Conservation (phyloP, 176 grass and related monocot species). For the Aegilops longissima region DNA sequence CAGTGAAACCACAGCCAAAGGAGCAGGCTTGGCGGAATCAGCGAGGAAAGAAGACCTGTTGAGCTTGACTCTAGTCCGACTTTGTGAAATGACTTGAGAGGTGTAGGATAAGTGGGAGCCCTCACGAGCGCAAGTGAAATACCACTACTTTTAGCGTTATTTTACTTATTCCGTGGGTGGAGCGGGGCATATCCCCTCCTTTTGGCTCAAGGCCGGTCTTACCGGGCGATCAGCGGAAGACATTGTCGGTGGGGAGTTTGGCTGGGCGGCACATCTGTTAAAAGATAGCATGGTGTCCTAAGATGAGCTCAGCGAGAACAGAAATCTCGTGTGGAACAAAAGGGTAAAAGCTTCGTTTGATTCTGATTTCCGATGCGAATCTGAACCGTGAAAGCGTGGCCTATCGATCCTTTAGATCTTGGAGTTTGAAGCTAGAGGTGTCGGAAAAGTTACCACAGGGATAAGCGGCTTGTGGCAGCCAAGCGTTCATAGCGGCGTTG, state of each 20-base stretch:
- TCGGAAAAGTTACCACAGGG: conserved; percentile 29
- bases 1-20: background rate
- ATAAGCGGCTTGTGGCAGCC: conserved; percentile 79
- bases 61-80: background rate
- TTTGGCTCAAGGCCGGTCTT: background rate
- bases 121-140: conserved; percentile 50
- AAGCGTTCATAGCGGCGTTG: conserved; percentile 32
- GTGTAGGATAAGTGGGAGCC: background rate
- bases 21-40: background rate
- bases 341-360: conserved; percentile 73
- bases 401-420: conserved; percentile 75
- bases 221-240: conserved; percentile 45
- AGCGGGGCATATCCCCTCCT: conserved; percentile 14
- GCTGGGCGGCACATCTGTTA: conserved; percentile 55
- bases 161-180: conserved; percentile 57
- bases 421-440: conserved; percentile 34
- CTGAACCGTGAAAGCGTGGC: conserved; percentile 69
- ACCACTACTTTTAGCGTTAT: conserved; percentile 70
- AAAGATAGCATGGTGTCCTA: conserved; percentile 67
- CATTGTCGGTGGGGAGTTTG: conserved; percentile 75
- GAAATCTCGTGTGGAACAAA: conserved; percentile 74
- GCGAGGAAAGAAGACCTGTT: background rate
- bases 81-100: background rate
- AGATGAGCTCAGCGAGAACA: conserved; percentile 63
- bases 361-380: conserved; percentile 66